phyloP scores from a whole-genome alignment of 2,329 filamentous ascomycete genomes.

The Phyllosticta paracitricarpa region DNA sequence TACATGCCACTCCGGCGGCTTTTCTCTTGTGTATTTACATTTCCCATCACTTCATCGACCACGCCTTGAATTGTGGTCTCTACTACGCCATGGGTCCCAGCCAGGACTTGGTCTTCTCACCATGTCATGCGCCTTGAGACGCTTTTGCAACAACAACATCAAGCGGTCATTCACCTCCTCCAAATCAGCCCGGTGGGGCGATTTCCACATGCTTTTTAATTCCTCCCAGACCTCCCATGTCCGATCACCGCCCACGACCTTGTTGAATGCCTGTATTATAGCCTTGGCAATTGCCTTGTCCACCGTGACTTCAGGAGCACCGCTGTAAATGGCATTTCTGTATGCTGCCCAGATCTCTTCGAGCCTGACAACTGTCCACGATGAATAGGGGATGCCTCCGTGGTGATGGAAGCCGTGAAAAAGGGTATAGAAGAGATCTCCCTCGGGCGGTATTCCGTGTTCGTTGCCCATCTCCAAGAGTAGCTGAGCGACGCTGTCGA shows the following conservation, averaged over 20 bases:
- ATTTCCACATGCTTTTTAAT: slow-evolving; percentile 29
- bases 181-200: slow-evolving; percentile 23
- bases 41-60: not conserved
- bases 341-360: slow-evolving; percentile 58
- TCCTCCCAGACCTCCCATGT: slow-evolving; percentile 47
- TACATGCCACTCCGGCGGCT: not conserved
- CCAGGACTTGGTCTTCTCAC: not conserved
- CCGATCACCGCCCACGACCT: slow-evolving; percentile 43
- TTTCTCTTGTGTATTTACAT: not conserved
- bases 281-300: slow-evolving; percentile 47
- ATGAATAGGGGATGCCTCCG: slow-evolving; percentile 53
- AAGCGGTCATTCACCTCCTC: slow-evolving; percentile 20
- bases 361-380: slow-evolving; percentile 65
- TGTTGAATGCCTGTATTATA: slow-evolving; percentile 53
- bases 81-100: not conserved
- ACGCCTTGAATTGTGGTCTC: not conserved
- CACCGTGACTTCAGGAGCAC: slow-evolving; percentile 19
- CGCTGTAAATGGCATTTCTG: slow-evolving; percentile 14
- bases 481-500: slow-evolving; percentile 59
- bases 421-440: slow-evolving; percentile 67
- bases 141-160: slow-evolving; percentile 13
- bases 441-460: slow-evolving; percentile 54
- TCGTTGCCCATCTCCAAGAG: slow-evolving; percentile 72
- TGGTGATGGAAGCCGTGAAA: slow-evolving; percentile 74
- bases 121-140: not conserved